Evolutionary conservation across 2,329 filamentous ascomycete species (phyloP).

Genomic region (Cytospora mali): DNA sequence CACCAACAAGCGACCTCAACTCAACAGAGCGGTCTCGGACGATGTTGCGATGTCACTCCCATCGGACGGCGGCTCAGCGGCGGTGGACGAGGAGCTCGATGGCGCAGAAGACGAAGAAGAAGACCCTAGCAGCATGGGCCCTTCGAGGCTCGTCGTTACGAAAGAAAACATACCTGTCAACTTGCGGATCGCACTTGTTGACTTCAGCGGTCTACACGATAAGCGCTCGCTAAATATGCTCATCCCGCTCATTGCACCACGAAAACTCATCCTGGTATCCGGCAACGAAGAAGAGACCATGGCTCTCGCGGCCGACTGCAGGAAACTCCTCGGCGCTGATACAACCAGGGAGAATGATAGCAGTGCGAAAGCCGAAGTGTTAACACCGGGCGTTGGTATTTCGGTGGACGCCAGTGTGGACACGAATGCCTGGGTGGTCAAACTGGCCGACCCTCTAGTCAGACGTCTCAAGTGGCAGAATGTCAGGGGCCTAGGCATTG

Average conservation of each 20-base stretch:
- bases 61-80: conserved; percentile 40
- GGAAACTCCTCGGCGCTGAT: conserved; percentile 59
- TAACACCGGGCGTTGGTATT: conserved; percentile 75
- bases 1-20: conserved; percentile 63
- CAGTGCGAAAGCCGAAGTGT: conserved; percentile 66
- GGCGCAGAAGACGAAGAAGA: conserved; percentile 59
- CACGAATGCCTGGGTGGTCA: conserved; percentile 96
- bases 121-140: conserved; percentile 58
- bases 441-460: conserved; percentile 81
- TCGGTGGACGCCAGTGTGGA: conserved; percentile 90
- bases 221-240: conserved; percentile 93
- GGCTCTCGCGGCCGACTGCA: conserved; percentile 77
- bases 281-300: conserved; percentile 79
- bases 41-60: conserved; percentile 47
- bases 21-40: conserved; percentile 45
- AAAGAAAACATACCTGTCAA: conserved; percentile 67
- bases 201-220: conserved; percentile 91
- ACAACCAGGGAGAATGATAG: conserved; percentile 41
- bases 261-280: conserved; percentile 90
- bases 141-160: conserved; percentile 72
- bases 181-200: conserved; percentile 81
- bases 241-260: conserved; percentile 88
- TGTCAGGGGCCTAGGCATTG: conserved; percentile 84
- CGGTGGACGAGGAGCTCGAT: conserved; percentile 57
- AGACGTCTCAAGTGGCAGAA: conserved; percentile 93